Evolutionary conservation across 495 filamentous ascomycete species (phyloP).

Genomic region (Schizothecium vesticola): DNA sequence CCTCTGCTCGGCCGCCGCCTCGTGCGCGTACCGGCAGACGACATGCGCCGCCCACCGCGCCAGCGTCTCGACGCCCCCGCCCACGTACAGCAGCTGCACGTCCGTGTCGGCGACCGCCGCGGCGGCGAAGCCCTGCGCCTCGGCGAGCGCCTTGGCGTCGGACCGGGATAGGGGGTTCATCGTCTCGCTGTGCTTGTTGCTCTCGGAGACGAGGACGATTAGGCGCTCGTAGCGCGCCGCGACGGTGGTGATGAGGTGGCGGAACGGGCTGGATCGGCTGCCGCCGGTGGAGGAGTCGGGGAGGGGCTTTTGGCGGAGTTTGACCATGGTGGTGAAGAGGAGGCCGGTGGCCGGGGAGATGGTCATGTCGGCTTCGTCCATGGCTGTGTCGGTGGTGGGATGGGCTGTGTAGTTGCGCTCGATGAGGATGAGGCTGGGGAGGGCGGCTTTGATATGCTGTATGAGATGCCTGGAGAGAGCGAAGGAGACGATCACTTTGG

Average conservation of each 20-base stretch:
- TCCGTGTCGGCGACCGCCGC: slow-evolving; percentile 37
- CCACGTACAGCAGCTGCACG: slow-evolving; percentile 47
- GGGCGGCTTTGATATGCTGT: slow-evolving; percentile 41
- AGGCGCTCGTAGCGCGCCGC: slow-evolving; percentile 62
- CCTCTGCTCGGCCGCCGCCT: slow-evolving; percentile 22
- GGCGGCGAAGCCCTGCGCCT: slow-evolving; percentile 49
- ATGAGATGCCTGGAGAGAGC: slow-evolving; percentile 43
- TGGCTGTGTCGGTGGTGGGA: slow-evolving; percentile 29
- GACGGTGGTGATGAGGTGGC: slow-evolving; percentile 51
- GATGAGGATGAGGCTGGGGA: slow-evolving; percentile 51
- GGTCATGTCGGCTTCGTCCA: slow-evolving; percentile 69
- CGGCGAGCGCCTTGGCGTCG: slow-evolving; percentile 49
- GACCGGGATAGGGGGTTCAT: slow-evolving; percentile 34
- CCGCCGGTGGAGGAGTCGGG: slow-evolving; percentile 58
- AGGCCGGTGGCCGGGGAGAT: slow-evolving; percentile 66
- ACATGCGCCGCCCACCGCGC: slow-evolving; percentile 52
- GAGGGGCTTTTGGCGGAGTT: slow-evolving; percentile 64
- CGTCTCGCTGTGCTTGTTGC: slow-evolving; percentile 33
- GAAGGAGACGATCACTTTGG: slow-evolving; percentile 46
- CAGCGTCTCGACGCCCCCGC: slow-evolving; percentile 53
- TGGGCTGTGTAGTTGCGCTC: slow-evolving; percentile 51
- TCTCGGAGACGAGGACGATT: slow-evolving; percentile 63
- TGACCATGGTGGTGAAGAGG: slow-evolving; percentile 64
- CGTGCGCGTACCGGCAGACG: slow-evolving; percentile 36
- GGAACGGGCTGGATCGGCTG: slow-evolving; percentile 40